Evolutionary conservation across 2,329 filamentous ascomycete species (phyloP).

Genomic region (Neopestalotiopsis sp.): DNA sequence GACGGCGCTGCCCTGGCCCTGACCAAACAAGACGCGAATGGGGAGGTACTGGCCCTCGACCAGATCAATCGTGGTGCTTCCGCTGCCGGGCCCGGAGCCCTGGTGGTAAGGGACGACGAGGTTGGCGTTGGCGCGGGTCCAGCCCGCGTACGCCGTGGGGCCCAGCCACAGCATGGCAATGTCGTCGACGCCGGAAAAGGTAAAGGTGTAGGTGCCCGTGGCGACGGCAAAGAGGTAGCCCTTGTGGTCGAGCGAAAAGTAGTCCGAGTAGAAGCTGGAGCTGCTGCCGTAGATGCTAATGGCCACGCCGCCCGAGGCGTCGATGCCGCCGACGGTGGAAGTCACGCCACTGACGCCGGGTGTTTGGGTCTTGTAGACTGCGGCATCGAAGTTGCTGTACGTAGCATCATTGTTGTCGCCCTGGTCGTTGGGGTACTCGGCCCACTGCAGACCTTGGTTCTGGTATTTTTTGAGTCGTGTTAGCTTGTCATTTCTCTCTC

Average conservation of each 20-base stretch:
- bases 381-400: background rate
- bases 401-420: background rate
- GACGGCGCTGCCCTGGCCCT: background rate
- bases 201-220: slow-evolving; percentile 2
- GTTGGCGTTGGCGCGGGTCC: slow-evolving; percentile 9
- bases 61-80: background rate
- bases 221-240: slow-evolving; percentile 5
- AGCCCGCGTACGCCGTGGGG: background rate
- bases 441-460: slow-evolving; percentile 4
- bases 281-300: slow-evolving; percentile 5
- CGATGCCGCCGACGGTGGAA: slow-evolving; percentile 1
- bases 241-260: slow-evolving; percentile 9
- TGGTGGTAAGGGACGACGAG: background rate
- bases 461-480: no score
- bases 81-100: background rate
- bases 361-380: background rate
- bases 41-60: background rate
- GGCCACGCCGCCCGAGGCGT: background rate
- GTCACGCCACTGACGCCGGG: background rate
- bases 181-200: slow-evolving; percentile 6
- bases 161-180: slow-evolving; percentile 7
- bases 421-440: background rate
- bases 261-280: background rate
- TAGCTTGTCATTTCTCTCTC: no score
- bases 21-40: slow-evolving; percentile 8